Conservation (phyloP, 163 green algal species). For the Coccomyxa subellipsoidea region DNA sequence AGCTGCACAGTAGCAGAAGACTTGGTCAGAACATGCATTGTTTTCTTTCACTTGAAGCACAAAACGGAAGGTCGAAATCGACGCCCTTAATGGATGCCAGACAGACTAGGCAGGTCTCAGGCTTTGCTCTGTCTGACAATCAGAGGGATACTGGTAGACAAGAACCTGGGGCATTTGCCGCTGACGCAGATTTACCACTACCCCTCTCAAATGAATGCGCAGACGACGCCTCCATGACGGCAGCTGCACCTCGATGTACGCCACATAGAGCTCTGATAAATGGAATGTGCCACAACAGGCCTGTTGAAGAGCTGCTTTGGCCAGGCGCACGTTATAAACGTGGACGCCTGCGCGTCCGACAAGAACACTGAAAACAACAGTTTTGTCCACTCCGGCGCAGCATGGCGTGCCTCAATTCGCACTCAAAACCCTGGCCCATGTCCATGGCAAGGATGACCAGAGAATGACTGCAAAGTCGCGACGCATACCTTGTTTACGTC, state of each 20-base stretch:
- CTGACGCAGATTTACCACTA: conserved; percentile 32
- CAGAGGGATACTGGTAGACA: not conserved
- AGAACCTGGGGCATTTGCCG: conserved; percentile 33
- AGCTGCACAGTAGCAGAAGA: conserved; percentile 37
- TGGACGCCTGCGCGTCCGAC: conserved; percentile 21
- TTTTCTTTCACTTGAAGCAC: not conserved
- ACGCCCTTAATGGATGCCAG: too few relatives aligned
- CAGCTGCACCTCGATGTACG: conserved; percentile 25
- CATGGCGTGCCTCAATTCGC: too few relatives aligned
- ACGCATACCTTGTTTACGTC: not conserved
- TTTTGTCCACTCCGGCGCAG: too few relatives aligned
- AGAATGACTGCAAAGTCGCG: not conserved
- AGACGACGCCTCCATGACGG: conserved; percentile 29
- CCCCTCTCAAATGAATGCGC: conserved; percentile 9
- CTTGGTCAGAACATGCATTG: too few relatives aligned
- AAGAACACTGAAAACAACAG: too few relatives aligned
- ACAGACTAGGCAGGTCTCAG: too few relatives aligned
- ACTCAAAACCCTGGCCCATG: not conserved
- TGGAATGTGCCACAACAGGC: conserved; percentile 8
- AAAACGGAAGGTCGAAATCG: too few relatives aligned
- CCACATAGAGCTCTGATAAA: conserved; percentile 13
- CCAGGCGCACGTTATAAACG: conserved; percentile 10
- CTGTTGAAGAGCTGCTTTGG: not conserved
- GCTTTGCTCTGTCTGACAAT: not conserved
- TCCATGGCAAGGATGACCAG: not conserved